phyloP scores from a whole-genome alignment of 2,329 filamentous ascomycete genomes.

The Phaeosphaeria sp. region DNA sequence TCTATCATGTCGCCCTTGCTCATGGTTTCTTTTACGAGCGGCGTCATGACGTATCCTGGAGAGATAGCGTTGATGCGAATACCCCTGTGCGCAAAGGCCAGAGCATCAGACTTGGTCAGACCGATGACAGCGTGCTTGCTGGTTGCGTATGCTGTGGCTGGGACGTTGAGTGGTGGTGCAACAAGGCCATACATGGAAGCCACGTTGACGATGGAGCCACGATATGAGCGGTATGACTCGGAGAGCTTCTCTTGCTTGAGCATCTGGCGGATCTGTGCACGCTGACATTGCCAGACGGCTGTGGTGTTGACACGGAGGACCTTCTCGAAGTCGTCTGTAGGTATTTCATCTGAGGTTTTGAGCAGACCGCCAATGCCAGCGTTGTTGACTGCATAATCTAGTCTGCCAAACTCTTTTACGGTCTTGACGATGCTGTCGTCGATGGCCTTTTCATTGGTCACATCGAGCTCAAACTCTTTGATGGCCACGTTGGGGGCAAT shows the following conservation, averaged over 20 bases:
- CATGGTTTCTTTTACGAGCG: conserved; percentile 41
- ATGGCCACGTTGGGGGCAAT: conserved; percentile 52
- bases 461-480: conserved; percentile 54
- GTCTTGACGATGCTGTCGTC: conserved; percentile 52
- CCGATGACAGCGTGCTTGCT: conserved; percentile 63
- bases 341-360: conserved; percentile 54
- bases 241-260: conserved; percentile 53
- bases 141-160: conserved; percentile 57
- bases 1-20: conserved; percentile 36
- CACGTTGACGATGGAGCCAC: conserved; percentile 63
- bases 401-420: conserved; percentile 56
- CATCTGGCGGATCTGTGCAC: conserved; percentile 61
- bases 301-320: conserved; percentile 62
- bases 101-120: conserved; percentile 62
- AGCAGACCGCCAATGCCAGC: conserved; percentile 58
- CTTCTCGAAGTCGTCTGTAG: conserved; percentile 57
- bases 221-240: conserved; percentile 42
- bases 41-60: conserved; percentile 57
- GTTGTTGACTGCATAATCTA: conserved; percentile 64
- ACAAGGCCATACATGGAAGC: conserved; percentile 61
- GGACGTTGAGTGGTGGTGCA: conserved; percentile 41
- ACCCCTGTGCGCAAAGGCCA: conserved; percentile 57
- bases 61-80: conserved; percentile 69
- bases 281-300: conserved; percentile 65
- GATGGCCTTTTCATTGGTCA: conserved; percentile 53